Percentiles rank a stretch among this genome's conserved stretches.
Evolutionary conservation across 495 filamentous ascomycete species (phyloP).

Genomic region (Schizothecium vesticola): DNA sequence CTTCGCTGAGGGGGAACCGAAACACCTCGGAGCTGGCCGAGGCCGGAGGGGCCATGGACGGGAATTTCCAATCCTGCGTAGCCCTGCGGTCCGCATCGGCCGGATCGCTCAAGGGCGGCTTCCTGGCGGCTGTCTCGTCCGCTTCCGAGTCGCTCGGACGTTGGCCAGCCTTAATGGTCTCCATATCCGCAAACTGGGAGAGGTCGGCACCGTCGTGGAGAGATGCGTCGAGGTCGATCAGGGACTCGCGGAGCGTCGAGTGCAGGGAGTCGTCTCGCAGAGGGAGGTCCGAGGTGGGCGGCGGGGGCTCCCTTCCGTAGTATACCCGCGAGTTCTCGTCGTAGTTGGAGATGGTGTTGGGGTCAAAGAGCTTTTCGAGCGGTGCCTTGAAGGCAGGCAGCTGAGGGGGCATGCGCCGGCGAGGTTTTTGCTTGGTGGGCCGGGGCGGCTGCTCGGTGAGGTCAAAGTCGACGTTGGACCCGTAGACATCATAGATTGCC

Average conservation of each 20-base stretch:
- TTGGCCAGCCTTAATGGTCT: constrained; percentile 50
- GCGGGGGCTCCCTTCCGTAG: constrained; percentile 37
- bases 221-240: constrained; percentile 54
- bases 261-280: constrained; percentile 48
- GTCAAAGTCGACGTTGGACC: constrained; percentile 42
- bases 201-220: constrained; percentile 41
- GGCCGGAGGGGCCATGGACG: constrained; percentile 44
- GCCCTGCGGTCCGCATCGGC: constrained; percentile 43
- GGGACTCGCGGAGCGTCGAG: constrained; percentile 45
- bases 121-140: constrained; percentile 41
- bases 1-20: constrained; percentile 41
- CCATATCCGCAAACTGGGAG: constrained; percentile 53
- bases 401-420: constrained; percentile 47
- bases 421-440: constrained; percentile 34
- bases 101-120: constrained; percentile 46
- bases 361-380: constrained; percentile 53
- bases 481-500: constrained; percentile 48
- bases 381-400: constrained; percentile 44
- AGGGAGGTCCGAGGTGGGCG: constrained; percentile 48
- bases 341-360: constrained; percentile 51
- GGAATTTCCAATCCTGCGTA: constrained; percentile 60
- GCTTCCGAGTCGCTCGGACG: constrained; percentile 41
- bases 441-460: constrained; percentile 40
- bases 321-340: constrained; percentile 51
- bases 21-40: constrained; percentile 48